Base-by-base conservation (phyloP, 768 basidiomycete species). In the Boletellus sp. region DNA sequence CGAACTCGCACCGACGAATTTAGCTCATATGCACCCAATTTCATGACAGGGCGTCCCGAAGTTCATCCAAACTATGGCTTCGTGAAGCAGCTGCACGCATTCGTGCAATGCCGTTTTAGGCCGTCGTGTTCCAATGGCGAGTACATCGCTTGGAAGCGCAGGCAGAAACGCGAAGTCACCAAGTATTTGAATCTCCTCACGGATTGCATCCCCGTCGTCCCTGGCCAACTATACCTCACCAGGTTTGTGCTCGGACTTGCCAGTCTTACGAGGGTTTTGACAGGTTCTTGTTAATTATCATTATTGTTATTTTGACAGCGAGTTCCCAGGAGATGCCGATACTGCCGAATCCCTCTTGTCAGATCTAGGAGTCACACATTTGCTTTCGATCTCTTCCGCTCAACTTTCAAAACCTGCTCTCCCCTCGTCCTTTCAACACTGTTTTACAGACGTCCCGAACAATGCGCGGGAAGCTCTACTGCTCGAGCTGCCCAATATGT, bases 71-170 rank as follows among this genome's bases (percentile, higher is more conserved):
- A 75, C 36, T 74, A 71, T 50, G 74, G 74, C 32, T 85, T 85
- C 58, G 61, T 81, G 59, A 82, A 73, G 52, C 83, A 85, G 51
- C 72, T 85, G 19, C 71, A 81, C 34, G 66, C 70, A 1, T 85
- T 83, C 53, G 70, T 66, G 23, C 72, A 75, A 11, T 83, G 82
- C 53, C 64, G 70, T 35, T 81, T 76, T 57, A 64, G 69, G 19
- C 75, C 78, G 0, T 71, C 69, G 1, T 69, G 68, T 22, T 60
- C 64, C 0, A 72, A 79, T 50, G 48, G 68, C 3, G 69, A 67
- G 17, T 85, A 85, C 51, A 72, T 73, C 4, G 64, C 75, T n/a
- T 85, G 83, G 83, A 81, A 77, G 58, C 75, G 79, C 12, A 68
- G 73, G 26, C 76, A 79, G 50, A 70, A 72, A 42, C 80, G 77